Percentiles rank a stretch among this genome's conserved stretches.
These are phyloP conservation scores for Colletotrichum liaoningense DNA, from an alignment of 2,329 filamentous ascomycete species.

Conservation along the genomic window DNA sequence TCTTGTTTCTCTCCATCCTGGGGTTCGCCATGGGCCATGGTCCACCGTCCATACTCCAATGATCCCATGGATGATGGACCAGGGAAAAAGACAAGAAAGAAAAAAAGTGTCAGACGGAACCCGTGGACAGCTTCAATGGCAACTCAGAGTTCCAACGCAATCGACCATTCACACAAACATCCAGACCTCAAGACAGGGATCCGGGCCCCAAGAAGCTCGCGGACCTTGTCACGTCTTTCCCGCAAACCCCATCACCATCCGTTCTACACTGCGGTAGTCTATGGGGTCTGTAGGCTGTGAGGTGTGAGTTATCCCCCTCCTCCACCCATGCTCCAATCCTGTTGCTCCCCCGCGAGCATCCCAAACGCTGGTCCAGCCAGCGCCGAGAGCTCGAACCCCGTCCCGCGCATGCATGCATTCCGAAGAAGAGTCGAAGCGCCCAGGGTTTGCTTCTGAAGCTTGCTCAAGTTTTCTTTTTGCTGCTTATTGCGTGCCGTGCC, in stretches of 20 bases:
- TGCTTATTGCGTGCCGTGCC: not conserved
- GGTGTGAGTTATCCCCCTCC: no score
- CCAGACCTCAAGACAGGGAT: not conserved
- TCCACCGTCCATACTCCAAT: no score
- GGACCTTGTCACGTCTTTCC: conserved; percentile 25
- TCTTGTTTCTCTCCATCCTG: not conserved
- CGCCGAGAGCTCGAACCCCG: conserved; percentile 26
- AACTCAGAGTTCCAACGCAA: not conserved
- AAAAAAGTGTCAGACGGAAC: not conserved
- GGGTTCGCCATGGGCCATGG: not conserved
- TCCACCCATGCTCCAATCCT: not conserved
- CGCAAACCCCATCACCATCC: conserved; percentile 13
- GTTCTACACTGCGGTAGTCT: no score
- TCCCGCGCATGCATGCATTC: conserved; percentile 28
- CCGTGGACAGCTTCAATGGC: not conserved
- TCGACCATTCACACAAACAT: not conserved
- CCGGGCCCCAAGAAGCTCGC: conserved; percentile 17
- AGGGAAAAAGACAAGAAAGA: not conserved
- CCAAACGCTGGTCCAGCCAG: conserved; percentile 32
- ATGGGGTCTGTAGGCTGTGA: no score
- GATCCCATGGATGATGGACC: not conserved
- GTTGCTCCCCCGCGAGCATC: conserved; percentile 25
- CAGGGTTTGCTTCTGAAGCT: conserved; percentile 12
- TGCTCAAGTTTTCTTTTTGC: not conserved
- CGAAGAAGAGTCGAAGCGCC: conserved; percentile 6